A percentile compares a stretch with the other conserved stretches of the same genome.
These are phyloP conservation scores for Boehmeria nivea DNA, from an alignment of 306 rosid species.

Conservation along the genomic window DNA sequence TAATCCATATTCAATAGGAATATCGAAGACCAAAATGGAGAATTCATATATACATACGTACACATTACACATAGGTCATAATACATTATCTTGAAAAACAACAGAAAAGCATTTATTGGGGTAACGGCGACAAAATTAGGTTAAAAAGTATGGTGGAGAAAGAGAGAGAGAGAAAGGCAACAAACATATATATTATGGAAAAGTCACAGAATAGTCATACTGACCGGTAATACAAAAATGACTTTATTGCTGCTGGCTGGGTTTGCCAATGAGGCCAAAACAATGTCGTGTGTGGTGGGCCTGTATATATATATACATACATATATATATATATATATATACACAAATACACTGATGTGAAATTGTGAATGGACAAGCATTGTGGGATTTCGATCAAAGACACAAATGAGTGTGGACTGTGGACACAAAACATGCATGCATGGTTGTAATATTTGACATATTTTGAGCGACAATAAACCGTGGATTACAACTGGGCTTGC, in stretches of 20 bases:
- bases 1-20: no score
- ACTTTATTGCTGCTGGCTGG: background rate
- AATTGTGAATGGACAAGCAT: slow-evolving; percentile 2
- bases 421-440: slow-evolving; percentile 3
- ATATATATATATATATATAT: background rate
- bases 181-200: background rate
- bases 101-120: no score
- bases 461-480: background rate
- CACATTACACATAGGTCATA: no score
- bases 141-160: background rate
- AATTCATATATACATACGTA: no score
- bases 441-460: background rate
- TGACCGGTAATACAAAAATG: background rate
- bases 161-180: background rate
- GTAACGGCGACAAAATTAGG: no score
- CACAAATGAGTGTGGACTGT: no score
- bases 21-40: no score
- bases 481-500: slow-evolving; percentile 2
- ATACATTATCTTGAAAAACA: no score
- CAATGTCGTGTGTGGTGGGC: no score
- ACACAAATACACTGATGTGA: background rate
- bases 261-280: background rate
- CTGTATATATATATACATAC: background rate
- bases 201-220: background rate
- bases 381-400: background rate